Evolutionary conservation across 2,329 filamentous ascomycete species (phyloP), one percentile per base, ranked within the genome.

Genomic region (Furcasterigmium furcatum): DNA sequence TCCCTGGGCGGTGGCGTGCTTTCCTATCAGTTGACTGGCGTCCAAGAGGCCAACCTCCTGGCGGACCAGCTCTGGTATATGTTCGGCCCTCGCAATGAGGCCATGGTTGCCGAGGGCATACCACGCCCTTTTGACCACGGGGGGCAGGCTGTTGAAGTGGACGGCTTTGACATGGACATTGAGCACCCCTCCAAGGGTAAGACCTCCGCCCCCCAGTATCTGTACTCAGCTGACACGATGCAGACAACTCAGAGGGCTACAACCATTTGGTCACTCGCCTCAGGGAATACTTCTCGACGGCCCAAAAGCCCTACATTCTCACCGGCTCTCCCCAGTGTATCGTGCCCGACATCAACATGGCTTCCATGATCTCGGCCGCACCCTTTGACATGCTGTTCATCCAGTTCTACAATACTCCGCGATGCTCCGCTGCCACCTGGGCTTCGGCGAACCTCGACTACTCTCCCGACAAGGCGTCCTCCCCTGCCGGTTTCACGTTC

Each of bases 371-470:
- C 46, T 49, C 60, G 29, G 43, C 54, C 16, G 57, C 64, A 32
- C 47, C 55, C 32, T 73, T 72, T 47, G 70, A 74, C 49, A 60
- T 62, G 40, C 54, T 75, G 8, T 73, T 65, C 51, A 58, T 73
- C 16, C 71, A 75, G 53, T 74, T 73, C 57, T 74, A 74, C 61
- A 74, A 74, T 58, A 75, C 74, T 54, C 58, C 61, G 0, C 56
- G 52, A 22, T 73, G 70, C 50, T 62, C 64, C 19, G 65, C 64
- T 16, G 58, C 48, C 3, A 48, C 48, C 7, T 52, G 50, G 50
- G 39, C 24, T 6, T 53, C 55, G 8, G 56, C 50, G 24, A 52
- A 66, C 51, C 35, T 53, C 4, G 30, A 43, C 12, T 66, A 62
- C 45, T 41, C 47, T 16, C 47, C 57, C 9, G 62, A 59, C 9